A percentile compares a stretch with the other conserved stretches of the same genome.
These are phyloP conservation scores for Colletotrichum sp. DNA, from an alignment of 2,329 filamentous ascomycete genomes.

Conservation along the genomic window DNA sequence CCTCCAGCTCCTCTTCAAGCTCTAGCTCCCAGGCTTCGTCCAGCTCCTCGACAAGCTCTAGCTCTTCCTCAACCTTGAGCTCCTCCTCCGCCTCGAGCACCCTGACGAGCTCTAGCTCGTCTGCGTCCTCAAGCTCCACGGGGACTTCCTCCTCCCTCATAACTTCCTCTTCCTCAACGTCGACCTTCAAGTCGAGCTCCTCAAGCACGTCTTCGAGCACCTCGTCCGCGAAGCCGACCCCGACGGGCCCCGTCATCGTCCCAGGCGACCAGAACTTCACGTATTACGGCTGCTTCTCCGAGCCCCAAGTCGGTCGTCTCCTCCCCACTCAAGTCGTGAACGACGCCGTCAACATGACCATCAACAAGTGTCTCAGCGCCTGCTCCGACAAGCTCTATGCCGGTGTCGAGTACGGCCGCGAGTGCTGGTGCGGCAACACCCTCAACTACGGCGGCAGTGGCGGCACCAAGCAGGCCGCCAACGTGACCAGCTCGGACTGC, in stretches of 20 bases:
- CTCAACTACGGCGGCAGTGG: constrained; percentile 27
- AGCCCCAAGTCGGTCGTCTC: constrained; percentile 36
- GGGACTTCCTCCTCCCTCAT: not conserved
- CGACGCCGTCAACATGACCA: constrained; percentile 24
- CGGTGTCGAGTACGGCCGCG: constrained; percentile 24
- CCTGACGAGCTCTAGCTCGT: not conserved
- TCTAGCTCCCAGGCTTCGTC: not conserved
- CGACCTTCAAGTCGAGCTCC: not conserved
- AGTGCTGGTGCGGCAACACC: constrained; percentile 25
- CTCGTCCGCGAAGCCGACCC: constrained; percentile 18
- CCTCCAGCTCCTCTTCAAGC: not conserved
- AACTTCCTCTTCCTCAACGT: not conserved
- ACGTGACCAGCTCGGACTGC: constrained; percentile 17
- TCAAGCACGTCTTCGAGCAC: not conserved
- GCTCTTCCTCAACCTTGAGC: not conserved
- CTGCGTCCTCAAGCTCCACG: not conserved
- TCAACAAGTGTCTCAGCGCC: constrained; percentile 18
- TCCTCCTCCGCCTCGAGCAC: not conserved
- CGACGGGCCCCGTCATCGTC: constrained; percentile 32
- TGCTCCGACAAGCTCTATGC: constrained; percentile 22
- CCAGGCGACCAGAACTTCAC: constrained; percentile 40
- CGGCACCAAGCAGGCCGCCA: constrained; percentile 14
- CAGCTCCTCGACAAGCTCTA: not conserved
- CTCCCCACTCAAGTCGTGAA: constrained; percentile 33
- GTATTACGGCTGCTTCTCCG: constrained; percentile 38